Conservation (phyloP, 1,284 basidiomycete genomes). For the Fistulina hepatica region DNA sequence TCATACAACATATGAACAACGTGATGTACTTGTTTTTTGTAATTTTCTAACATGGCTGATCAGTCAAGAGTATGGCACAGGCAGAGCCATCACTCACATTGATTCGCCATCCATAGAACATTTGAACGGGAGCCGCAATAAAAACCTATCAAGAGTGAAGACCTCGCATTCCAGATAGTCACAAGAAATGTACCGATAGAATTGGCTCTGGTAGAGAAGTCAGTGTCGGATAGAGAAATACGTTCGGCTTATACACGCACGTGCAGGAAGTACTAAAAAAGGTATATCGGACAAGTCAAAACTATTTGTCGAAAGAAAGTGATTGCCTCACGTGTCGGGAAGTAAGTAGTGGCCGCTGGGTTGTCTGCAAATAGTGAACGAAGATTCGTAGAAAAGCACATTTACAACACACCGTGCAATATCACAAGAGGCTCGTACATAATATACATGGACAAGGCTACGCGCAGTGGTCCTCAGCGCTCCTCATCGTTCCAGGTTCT, state of each 20-base stretch:
- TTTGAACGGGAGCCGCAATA: conserved; percentile 39
- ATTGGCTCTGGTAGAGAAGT: background rate
- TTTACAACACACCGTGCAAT: conserved; percentile 27
- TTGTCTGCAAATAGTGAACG: conserved; percentile 17
- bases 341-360: conserved; percentile 21
- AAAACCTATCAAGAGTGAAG: conserved; percentile 25
- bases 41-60: conserved; percentile 19
- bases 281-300: conserved; percentile 1
- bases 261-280: conserved; percentile 24
- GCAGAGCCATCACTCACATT: no score
- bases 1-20: conserved; percentile 26
- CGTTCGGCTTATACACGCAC: conserved; percentile 1
- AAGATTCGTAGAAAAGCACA: background rate
- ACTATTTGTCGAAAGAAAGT: conserved; percentile 16
- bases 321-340: conserved; percentile 24
- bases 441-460: no score
- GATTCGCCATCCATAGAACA: conserved; percentile 45
- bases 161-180: background rate
- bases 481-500: no score
- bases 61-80: no score
- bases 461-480: no score
- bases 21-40: conserved; percentile 31
- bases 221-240: conserved; percentile 1
- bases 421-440: conserved; percentile 36
- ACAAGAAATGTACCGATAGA: background rate